phyloP scores from a whole-genome alignment of 768 basidiomycete genomes.

The Kwoniella heveanensis region DNA sequence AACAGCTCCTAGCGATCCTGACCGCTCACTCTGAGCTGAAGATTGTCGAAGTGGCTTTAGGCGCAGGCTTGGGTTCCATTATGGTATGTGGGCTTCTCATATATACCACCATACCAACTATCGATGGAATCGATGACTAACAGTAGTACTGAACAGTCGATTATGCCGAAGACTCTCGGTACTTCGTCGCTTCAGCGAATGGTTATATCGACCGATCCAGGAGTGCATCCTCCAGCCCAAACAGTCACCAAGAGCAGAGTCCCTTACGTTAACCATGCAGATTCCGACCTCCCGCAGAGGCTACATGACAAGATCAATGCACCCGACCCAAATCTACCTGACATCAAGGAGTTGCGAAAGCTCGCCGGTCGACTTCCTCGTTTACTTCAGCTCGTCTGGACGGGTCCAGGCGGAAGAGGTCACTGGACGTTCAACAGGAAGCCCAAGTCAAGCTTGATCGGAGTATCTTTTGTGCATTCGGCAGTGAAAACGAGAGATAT shows the following conservation, averaged over 20 bases:
- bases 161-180: constrained; percentile 4
- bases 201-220: background rate
- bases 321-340: constrained; percentile 19
- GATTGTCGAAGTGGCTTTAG: constrained; percentile 9
- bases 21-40: background rate
- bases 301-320: background rate
- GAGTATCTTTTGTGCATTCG: constrained; percentile 22
- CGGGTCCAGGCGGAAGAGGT: constrained; percentile 28
- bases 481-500: constrained; percentile 8
- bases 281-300: background rate
- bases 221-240: background rate
- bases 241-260: constrained; percentile 6
- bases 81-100: background rate
- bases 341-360: constrained; percentile 25
- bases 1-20: constrained; percentile 13
- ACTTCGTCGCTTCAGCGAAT: background rate
- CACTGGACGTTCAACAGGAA: constrained; percentile 19
- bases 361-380: constrained; percentile 23
- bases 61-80: background rate
- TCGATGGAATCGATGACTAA: background rate
- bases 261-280: background rate
- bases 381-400: constrained; percentile 18
- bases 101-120: too few species aligned
- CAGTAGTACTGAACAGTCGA: background rate
- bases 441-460: background rate